Evolutionary conservation across 2,329 filamentous ascomycete genomes (phyloP), one percentile per base, ranked within the genome.

Genomic region (Penicillium aurantiogriseum): DNA sequence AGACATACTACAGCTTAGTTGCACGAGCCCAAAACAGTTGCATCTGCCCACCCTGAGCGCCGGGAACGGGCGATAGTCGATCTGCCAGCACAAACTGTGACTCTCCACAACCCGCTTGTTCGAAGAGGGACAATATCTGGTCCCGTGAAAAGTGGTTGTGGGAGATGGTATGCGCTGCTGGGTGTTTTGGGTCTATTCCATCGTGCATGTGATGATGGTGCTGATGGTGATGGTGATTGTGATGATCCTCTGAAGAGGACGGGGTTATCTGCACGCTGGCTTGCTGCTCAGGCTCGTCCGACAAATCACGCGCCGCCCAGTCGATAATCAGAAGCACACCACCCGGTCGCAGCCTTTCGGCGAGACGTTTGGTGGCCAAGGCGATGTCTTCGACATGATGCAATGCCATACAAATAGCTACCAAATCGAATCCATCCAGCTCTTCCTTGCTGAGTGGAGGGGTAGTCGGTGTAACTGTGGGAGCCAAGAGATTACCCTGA

Each of bases 51-150:
- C 48, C 17, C 17, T 6, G 48, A 27, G 36, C 25, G 9, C 25
- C 36, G 5, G 48, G 48, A 33, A 42, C 25, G 13, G 36, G 36
- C n/a, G 48, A 51, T 33, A 42, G n/a, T 40, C 36, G 35, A 51
- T 51, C 27, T 5, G 48, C 48, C n/a, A 51, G 19, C 48, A 42
- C 13, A 33, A 42, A 42, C 11, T 42, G 35, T 1, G 48, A 51
- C 36, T 42, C 36, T 51, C 36, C 48, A 51, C 48, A 51, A n/a
- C 48, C 48, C 10, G 48, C 48, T 33, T 51, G 48, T 42, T 51
- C 38, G 6, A 51, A 51, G 17, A 42, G 36, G 7, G 36, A 42
- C 6, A 51, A 19, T 51, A 51, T 42, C 36, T 51, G 48, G 11
- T 9, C 17, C 25, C 29, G 25, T 4, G 48, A 40, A 21, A 51